phyloP scores from a whole-genome alignment of 768 basidiomycete species.

The Serendipita sp. region DNA sequence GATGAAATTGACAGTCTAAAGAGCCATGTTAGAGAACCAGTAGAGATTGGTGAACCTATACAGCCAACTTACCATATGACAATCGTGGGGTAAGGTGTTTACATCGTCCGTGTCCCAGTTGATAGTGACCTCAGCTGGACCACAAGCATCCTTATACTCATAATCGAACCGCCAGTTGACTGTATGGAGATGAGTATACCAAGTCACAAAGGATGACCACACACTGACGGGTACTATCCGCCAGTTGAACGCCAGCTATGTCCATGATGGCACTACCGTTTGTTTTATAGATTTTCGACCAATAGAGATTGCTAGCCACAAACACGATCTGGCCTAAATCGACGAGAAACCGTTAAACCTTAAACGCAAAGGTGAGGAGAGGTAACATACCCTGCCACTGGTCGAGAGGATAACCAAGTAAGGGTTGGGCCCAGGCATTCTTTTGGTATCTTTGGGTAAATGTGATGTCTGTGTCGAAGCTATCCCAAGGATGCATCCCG shows the following conservation, averaged over 20 bases:
- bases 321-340: not conserved
- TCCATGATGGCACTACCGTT: not conserved
- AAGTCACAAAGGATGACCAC: not conserved
- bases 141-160: too few relatives aligned
- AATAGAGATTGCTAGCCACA: not conserved
- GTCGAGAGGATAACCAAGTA: not conserved
- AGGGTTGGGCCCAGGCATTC: not conserved
- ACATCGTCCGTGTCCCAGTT: not conserved
- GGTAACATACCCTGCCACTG: not conserved
- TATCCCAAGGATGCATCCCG: not conserved
- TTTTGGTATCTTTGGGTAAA: not conserved
- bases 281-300: not conserved
- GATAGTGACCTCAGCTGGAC: too few relatives aligned
- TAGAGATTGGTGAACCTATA: not conserved
- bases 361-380: not conserved
- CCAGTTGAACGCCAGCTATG: not conserved
- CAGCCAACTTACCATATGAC: not conserved
- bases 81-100: not conserved
- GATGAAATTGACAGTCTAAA: not conserved
- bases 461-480: not conserved
- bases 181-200: not conserved
- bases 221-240: not conserved
- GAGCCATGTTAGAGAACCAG: not conserved
- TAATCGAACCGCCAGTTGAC: conserved; percentile 3
- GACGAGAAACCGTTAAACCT: not conserved